A percentile compares a stretch with the other conserved stretches of the same genome.
These are phyloP conservation scores for Penicillium sp. DNA, from an alignment of 2,329 filamentous ascomycete genomes.

Conservation along the genomic window DNA sequence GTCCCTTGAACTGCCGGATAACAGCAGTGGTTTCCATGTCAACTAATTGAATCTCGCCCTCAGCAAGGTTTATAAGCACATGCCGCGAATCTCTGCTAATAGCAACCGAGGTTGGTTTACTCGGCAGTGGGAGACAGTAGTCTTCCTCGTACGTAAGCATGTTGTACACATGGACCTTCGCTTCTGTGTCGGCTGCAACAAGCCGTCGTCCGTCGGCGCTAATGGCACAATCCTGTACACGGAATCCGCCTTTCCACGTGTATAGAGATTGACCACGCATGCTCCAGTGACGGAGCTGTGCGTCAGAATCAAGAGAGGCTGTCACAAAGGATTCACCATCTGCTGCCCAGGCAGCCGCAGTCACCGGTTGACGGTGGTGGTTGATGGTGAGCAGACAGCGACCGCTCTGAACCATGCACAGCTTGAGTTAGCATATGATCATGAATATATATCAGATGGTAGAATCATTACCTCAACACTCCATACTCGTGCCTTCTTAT, in stretches of 20 bases:
- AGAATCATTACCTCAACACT: slow-evolving; percentile 57
- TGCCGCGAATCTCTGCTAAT: slow-evolving; percentile 79
- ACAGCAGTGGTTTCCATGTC: slow-evolving; percentile 70
- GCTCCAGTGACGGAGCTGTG: slow-evolving; percentile 70
- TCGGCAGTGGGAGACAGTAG: slow-evolving; percentile 68
- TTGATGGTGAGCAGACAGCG: slow-evolving; percentile 61
- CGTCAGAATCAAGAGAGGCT: slow-evolving; percentile 67
- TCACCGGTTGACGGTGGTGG: slow-evolving; percentile 79
- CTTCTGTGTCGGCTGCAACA: slow-evolving; percentile 70
- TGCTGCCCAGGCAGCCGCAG: slow-evolving; percentile 82
- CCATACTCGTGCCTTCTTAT: slow-evolving; percentile 73
- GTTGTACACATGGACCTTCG: slow-evolving; percentile 77
- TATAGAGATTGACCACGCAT: slow-evolving; percentile 60
- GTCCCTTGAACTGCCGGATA: slow-evolving; percentile 73
- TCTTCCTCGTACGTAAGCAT: slow-evolving; percentile 70
- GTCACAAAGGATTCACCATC: slow-evolving; percentile 77
- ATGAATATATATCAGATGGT: background rate
- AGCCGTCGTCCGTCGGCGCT: slow-evolving; percentile 77
- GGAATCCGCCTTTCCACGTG: slow-evolving; percentile 67
- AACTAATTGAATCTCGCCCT: slow-evolving; percentile 74
- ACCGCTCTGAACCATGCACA: slow-evolving; percentile 54
- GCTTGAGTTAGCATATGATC: slow-evolving; percentile 9
- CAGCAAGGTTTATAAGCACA: slow-evolving; percentile 77
- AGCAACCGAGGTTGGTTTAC: slow-evolving; percentile 72
- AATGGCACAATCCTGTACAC: slow-evolving; percentile 81